phyloP scores from a whole-genome alignment of 192 early-diverging fungal species.

The Umbelopsis ramanniana region DNA sequence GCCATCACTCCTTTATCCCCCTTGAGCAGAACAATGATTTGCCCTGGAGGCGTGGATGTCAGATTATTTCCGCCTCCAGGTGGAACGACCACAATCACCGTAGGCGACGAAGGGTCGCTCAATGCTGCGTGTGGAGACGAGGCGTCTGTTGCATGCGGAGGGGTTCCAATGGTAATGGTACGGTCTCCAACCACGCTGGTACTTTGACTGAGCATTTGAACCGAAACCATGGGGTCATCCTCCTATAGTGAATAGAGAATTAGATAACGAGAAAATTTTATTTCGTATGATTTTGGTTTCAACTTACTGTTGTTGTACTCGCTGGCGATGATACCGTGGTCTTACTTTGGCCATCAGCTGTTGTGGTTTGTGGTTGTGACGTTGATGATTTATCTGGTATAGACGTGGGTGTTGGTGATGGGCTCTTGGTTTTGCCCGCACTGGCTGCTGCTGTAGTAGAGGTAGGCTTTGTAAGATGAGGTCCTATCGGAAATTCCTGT shows the following conservation, averaged over 20 bases:
- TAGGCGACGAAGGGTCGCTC: neutral
- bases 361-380: neutral
- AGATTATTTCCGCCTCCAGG: neutral
- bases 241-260: neutral
- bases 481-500: neutral
- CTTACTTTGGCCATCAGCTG: neutral
- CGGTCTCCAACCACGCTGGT: neutral
- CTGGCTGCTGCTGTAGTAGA: neutral
- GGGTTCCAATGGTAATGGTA: conserved; percentile 9
- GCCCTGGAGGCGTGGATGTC: neutral
- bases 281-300: no score
- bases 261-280: neutral
- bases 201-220: conserved; percentile 5
- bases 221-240: conserved; percentile 16
- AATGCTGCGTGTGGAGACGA: conserved; percentile 7
- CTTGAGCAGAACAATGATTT: neutral
- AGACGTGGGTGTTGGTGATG: neutral
- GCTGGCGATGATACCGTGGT: neutral
- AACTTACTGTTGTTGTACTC: neutral
- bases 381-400: neutral
- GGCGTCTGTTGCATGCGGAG: neutral
- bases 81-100: conserved; percentile 6
- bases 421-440: no score
- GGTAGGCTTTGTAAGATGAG: neutral
- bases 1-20: conserved; percentile 7